Evolutionary conservation across 1,284 basidiomycete species (phyloP).

Genomic region (Malassezia slooffiae): DNA sequence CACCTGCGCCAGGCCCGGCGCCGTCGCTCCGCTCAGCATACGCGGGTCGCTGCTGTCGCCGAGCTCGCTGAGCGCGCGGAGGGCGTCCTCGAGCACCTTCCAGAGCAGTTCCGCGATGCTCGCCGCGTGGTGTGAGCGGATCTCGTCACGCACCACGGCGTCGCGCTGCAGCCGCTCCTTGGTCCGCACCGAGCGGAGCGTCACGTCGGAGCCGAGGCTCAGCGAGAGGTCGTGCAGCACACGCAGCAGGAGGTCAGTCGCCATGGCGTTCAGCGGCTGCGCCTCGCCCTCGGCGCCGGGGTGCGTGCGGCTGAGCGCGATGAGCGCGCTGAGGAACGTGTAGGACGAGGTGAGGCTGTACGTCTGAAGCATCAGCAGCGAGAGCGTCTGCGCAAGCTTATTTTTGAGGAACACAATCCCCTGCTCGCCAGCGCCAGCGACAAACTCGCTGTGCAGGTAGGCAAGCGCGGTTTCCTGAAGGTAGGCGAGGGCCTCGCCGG

Average conservation of each 20-base stretch:
- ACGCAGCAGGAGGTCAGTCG: slow-evolving; percentile 53
- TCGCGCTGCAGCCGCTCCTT: slow-evolving; percentile 42
- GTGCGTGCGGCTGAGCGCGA: slow-evolving; percentile 46
- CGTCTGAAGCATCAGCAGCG: slow-evolving; percentile 81
- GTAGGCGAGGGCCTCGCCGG: slow-evolving; percentile 29
- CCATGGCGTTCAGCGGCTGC: slow-evolving; percentile 81
- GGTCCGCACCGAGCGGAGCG: slow-evolving; percentile 34
- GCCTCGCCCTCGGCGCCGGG: slow-evolving; percentile 59
- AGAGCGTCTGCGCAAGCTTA: slow-evolving; percentile 94
- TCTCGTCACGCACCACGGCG: slow-evolving; percentile 41
- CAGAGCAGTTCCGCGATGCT: slow-evolving; percentile 77
- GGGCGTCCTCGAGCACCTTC: slow-evolving; percentile 65
- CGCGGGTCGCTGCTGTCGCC: slow-evolving; percentile 47
- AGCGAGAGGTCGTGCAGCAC: slow-evolving; percentile 43
- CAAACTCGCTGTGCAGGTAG: slow-evolving; percentile 39
- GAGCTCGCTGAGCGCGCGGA: slow-evolving; percentile 24
- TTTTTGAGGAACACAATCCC: slow-evolving; percentile 60
- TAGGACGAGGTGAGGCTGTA: slow-evolving; percentile 72
- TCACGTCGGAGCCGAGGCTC: slow-evolving; percentile 42
- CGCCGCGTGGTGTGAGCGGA: slow-evolving; percentile 55
- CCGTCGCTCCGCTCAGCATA: slow-evolving; percentile 54
- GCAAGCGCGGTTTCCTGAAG: slow-evolving; percentile 38
- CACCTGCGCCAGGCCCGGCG: slow-evolving; percentile 73
- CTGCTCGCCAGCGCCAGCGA: slow-evolving; percentile 31
- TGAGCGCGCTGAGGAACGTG: slow-evolving; percentile 56